Percentiles rank a stretch among this genome's conserved stretches.
phyloP scores from a whole-genome alignment of 768 basidiomycete genomes.

The Leccinum variicolor region DNA sequence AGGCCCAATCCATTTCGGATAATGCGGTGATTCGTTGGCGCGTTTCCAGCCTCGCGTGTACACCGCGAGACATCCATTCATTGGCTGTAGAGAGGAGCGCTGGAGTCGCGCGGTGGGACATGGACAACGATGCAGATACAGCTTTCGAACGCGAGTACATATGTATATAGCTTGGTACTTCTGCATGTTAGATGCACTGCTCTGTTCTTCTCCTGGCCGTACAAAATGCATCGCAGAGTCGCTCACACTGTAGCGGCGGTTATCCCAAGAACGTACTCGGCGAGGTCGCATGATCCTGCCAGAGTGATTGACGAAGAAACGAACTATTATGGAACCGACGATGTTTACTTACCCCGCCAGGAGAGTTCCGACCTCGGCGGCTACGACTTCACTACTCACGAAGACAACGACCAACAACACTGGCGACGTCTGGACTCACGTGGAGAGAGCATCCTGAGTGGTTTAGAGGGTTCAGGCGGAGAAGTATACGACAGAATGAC shows the following conservation, averaged over 20 bases:
- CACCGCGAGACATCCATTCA: slow-evolving; percentile 8
- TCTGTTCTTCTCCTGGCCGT: not conserved
- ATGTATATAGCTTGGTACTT: slow-evolving; percentile 24
- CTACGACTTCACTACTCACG: slow-evolving; percentile 23
- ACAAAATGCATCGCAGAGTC: slow-evolving; percentile 30
- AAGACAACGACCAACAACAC: slow-evolving; percentile 21
- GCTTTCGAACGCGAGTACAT: slow-evolving; percentile 8
- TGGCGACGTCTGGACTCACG: slow-evolving; percentile 33
- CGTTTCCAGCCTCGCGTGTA: slow-evolving; percentile 15
- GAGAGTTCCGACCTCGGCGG: slow-evolving; percentile 15
- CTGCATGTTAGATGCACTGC: not conserved
- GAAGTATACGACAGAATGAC: slow-evolving; percentile 23
- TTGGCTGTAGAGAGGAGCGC: slow-evolving; percentile 19
- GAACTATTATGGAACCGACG: slow-evolving; percentile 13
- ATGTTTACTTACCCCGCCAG: slow-evolving; percentile 6
- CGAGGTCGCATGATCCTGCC: slow-evolving; percentile 18
- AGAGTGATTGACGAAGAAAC: slow-evolving; percentile 12
- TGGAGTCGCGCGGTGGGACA: slow-evolving; percentile 13
- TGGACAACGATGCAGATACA: slow-evolving; percentile 22
- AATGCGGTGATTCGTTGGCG: slow-evolving; percentile 6
- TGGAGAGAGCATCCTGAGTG: slow-evolving; percentile 32
- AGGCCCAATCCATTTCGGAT: slow-evolving; percentile 5
- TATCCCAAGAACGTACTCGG: slow-evolving; percentile 18
- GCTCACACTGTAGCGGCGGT: slow-evolving; percentile 31
- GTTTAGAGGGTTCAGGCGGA: slow-evolving; percentile 24